Conservation (phyloP, 1,284 basidiomycete genomes). For the Earliella scabrosa region DNA sequence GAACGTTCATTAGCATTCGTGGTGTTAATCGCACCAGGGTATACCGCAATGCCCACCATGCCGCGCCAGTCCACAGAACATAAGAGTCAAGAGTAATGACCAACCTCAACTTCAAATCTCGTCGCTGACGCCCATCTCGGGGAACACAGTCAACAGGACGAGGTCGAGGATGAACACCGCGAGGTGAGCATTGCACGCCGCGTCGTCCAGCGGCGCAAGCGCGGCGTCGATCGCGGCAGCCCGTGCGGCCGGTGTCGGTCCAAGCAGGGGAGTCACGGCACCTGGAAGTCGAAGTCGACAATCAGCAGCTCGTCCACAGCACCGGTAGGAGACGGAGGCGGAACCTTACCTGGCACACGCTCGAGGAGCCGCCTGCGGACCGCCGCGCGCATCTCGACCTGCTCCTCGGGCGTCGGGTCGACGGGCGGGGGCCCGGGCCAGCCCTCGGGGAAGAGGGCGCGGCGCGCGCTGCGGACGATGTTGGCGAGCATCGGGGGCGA, state of each 20-base stretch:
- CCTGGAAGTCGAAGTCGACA: slow-evolving; percentile 17
- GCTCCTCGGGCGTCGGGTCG: slow-evolving; percentile 75
- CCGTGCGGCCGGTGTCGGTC: slow-evolving; percentile 45
- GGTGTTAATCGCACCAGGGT: not conserved
- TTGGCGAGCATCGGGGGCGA: slow-evolving; percentile 54
- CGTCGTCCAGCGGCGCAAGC: slow-evolving; percentile 61
- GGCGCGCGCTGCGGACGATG: slow-evolving; percentile 55
- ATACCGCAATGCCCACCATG: not conserved
- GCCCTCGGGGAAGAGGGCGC: slow-evolving; percentile 78
- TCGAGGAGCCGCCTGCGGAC: slow-evolving; percentile 52
- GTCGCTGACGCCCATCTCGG: slow-evolving; percentile 54
- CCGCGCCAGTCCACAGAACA: no score
- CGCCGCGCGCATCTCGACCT: slow-evolving; percentile 56
- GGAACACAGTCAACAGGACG: slow-evolving; percentile 63
- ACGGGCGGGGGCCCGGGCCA: slow-evolving; percentile 70
- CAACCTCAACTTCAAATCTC: slow-evolving; percentile 17
- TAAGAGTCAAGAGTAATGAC: no score
- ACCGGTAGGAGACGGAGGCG: not conserved
- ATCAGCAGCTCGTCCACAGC: not conserved
- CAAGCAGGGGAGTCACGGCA: slow-evolving; percentile 48
- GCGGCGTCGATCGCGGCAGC: slow-evolving; percentile 48
- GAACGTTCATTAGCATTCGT: slow-evolving; percentile 6
- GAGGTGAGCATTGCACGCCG: slow-evolving; percentile 70
- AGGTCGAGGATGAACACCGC: slow-evolving; percentile 67
- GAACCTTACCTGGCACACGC: slow-evolving; percentile 48